Base-by-base conservation (phyloP, 768 basidiomycete genomes). In the Lyophyllum shimeji region DNA sequence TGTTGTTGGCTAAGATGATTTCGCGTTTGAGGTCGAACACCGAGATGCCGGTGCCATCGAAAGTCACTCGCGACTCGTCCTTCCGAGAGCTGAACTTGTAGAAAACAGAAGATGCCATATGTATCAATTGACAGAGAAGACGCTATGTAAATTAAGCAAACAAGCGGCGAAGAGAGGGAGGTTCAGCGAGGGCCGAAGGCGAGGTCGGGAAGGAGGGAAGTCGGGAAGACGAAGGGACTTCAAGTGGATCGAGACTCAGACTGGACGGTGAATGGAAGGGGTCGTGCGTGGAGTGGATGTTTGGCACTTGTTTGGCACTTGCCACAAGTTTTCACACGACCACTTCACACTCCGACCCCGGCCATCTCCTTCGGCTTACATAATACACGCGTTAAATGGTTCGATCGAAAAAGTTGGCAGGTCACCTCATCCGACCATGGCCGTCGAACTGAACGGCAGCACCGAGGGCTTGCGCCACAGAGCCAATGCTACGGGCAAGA, bases 21-120 rank as follows among this genome's bases (percentile, higher is more conserved):
- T 98, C 97, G 80, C 89, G 92, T 78, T 99, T 99, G 74, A 99
- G 80, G 75, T 99, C 97, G 80, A 98, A 98, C 64, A 98, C 94
- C 67, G 95, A 95, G 69, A 99, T 98, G 60, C 94, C 93, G 63
- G 96, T 98, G 67, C 97, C 97, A 70, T 99, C 96, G 79, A 99
- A 98, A 52, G 93, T 88, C 72, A 99, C 87, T 69, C 94, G 81
- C 55, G 94, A 95, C 74, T 98, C 96, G 77, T 91, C 87, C 77
- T 83, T 92, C 71, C 93, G 89, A 63, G 94, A 94, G 72, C 87
- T 92, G 87, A 97, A 99, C 76, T 89, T 90, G 86, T 96, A 98
- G 77, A 94, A 97, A 70, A 98, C 93, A 75, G 93, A 94, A 68
- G 95, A 96, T 66, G 91, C 84, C 92, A 89, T 89, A 61, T 60